Percentiles rank a stretch among this genome's conserved stretches.
Evolutionary conservation across 2,329 filamentous ascomycete genomes (phyloP).

Genomic region (Davidsoniella virescens): DNA sequence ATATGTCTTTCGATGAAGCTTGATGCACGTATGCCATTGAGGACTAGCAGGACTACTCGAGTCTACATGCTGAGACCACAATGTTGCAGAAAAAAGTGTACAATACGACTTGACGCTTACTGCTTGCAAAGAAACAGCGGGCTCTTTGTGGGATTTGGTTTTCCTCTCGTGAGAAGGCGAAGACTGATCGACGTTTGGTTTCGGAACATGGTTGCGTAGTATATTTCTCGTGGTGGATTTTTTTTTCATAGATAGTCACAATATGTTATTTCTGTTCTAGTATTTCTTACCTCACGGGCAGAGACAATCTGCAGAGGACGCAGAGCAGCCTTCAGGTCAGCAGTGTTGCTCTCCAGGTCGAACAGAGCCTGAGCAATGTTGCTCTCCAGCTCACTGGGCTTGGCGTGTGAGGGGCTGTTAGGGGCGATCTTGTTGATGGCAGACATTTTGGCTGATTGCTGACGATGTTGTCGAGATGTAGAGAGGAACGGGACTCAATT

Average conservation of each 20-base stretch:
- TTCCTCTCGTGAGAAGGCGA: slow-evolving; percentile 11
- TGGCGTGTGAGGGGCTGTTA: slow-evolving; percentile 92
- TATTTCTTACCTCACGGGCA: slow-evolving; percentile 88
- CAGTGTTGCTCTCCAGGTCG: slow-evolving; percentile 98
- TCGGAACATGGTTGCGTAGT: slow-evolving; percentile 11
- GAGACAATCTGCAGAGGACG: slow-evolving; percentile 97
- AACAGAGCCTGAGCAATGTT: slow-evolving; percentile 93
- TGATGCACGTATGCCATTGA: slow-evolving; percentile 5
- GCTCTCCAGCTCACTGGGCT: slow-evolving; percentile 93
- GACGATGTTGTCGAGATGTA: slow-evolving; percentile 15
- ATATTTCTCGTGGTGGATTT: not conserved
- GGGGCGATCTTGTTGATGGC: slow-evolving; percentile 94
- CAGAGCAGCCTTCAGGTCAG: slow-evolving; percentile 91
- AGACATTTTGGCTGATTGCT: slow-evolving; percentile 44
- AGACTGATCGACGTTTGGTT: slow-evolving; percentile 12
- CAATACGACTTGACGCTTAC: slow-evolving; percentile 1
- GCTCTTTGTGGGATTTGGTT: too few species aligned
- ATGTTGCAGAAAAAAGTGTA: slow-evolving; percentile 4
- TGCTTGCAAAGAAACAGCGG: too few species aligned
- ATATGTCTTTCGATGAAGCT: slow-evolving; percentile 5
- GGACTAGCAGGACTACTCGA: not conserved
- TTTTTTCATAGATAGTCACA: not conserved
- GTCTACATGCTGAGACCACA: not conserved
- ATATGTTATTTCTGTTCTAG: not conserved
- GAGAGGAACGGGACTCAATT: not conserved